Conservation (phyloP, 208 protist species). For the Phytomonas serpens region DNA sequence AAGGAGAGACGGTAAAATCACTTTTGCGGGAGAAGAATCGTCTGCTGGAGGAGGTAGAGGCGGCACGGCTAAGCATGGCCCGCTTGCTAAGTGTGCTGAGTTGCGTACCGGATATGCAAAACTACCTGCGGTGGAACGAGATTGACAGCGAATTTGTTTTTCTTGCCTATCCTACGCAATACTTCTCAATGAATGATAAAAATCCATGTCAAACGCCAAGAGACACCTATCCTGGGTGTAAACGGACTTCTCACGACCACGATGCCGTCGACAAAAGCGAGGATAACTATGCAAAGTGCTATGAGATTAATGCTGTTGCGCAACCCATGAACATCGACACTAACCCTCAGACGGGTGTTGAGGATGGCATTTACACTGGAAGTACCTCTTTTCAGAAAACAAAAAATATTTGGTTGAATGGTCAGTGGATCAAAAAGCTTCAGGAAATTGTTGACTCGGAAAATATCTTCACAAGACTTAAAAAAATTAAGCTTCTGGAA, state of each 20-base stretch:
- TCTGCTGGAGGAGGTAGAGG: slow-evolving; percentile 48
- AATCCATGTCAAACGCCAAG: background rate
- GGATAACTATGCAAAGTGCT: background rate
- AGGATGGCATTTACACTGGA: slow-evolving; percentile 76
- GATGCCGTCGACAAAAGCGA: background rate
- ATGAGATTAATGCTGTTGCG: background rate
- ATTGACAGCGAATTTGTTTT: slow-evolving; percentile 57
- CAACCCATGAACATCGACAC: background rate
- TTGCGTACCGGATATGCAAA: slow-evolving; percentile 54
- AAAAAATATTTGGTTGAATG: slow-evolving; percentile 83
- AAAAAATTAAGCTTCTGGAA: slow-evolving; percentile 56
- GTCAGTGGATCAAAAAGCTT: slow-evolving; percentile 55
- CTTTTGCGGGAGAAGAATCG: slow-evolving; percentile 22
- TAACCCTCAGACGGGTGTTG: slow-evolving; percentile 44
- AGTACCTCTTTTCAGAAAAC: slow-evolving; percentile 33
- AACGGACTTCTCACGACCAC: background rate
- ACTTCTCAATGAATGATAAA: slow-evolving; percentile 16
- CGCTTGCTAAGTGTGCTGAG: slow-evolving; percentile 64
- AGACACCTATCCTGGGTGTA: slow-evolving; percentile 8
- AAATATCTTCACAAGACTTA: slow-evolving; percentile 56
- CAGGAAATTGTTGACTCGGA: slow-evolving; percentile 58
- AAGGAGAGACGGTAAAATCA: slow-evolving; percentile 12
- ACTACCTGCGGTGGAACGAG: slow-evolving; percentile 53
- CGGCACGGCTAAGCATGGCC: slow-evolving; percentile 54
- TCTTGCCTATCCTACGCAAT: slow-evolving; percentile 46